Percentiles rank a stretch among this genome's conserved stretches.
Conservation (phyloP, 2,329 filamentous ascomycete species). For the Neopestalotiopsis rosae region DNA sequence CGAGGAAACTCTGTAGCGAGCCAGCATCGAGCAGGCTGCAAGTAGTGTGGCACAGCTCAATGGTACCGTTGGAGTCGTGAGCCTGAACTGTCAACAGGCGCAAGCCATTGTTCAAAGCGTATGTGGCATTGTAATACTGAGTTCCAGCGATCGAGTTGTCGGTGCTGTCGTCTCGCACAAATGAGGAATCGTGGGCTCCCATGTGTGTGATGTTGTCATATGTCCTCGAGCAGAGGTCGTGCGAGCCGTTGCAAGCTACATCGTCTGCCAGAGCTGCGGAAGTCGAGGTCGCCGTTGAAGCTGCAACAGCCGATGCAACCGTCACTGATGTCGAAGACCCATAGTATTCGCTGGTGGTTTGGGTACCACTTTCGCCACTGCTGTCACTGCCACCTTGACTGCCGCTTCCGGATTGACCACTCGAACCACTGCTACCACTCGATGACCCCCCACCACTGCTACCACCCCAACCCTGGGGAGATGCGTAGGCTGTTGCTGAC, state of each 20-base stretch:
- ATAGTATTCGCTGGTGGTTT: conserved; percentile 4
- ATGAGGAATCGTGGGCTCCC: conserved; percentile 75
- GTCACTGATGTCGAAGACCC: conserved; percentile 16
- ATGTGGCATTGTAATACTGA: conserved; percentile 75
- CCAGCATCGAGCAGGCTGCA: conserved; percentile 75
- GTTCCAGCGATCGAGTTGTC: conserved; percentile 70
- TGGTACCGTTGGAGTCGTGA: conserved; percentile 62
- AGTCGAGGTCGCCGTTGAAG: conserved; percentile 15
- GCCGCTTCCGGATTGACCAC: conserved; percentile 13
- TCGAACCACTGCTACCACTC: background rate
- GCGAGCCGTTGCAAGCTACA: conserved; percentile 80
- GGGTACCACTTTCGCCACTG: conserved; percentile 3
- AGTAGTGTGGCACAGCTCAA: conserved; percentile 73
- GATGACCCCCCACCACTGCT: conserved; percentile 8
- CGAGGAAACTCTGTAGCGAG: conserved; percentile 66
- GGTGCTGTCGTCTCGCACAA: conserved; percentile 68
- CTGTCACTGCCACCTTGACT: conserved; percentile 16
- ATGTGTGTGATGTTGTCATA: conserved; percentile 82
- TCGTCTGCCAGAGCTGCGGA: conserved; percentile 31
- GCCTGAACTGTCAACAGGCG: conserved; percentile 76
- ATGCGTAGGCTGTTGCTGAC: conserved; percentile 26
- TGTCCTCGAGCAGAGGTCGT: conserved; percentile 69
- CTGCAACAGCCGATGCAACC: conserved; percentile 27
- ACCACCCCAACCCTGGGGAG: conserved; percentile 25
- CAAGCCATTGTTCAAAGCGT: conserved; percentile 73